phyloP scores from a whole-genome alignment of 495 filamentous ascomycete genomes.

The Penicillium flavigenum region DNA sequence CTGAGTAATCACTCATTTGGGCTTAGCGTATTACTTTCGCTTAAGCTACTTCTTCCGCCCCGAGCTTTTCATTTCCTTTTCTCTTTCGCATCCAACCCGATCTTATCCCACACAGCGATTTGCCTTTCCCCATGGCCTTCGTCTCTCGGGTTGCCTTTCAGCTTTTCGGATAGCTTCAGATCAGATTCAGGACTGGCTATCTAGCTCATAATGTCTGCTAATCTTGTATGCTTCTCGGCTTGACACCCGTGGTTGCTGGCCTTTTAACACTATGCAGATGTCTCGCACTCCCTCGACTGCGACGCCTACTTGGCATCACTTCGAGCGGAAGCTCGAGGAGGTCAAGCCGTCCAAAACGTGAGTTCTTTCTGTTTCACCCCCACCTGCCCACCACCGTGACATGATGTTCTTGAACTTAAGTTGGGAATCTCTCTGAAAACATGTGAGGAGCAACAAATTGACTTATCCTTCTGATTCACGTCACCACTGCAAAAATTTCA shows the following conservation, averaged over 20 bases:
- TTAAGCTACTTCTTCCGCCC: constrained; percentile 22
- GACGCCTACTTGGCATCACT: constrained; percentile 65
- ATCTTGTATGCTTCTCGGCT: constrained; percentile 46
- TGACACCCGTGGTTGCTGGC: constrained; percentile 34
- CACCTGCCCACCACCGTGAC: constrained; percentile 21
- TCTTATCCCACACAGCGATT: constrained; percentile 25
- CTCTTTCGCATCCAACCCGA: constrained; percentile 15
- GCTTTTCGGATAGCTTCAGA: constrained; percentile 25
- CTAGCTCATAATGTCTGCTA: constrained; percentile 36
- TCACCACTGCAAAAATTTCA: constrained; percentile 13
- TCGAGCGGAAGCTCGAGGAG: constrained; percentile 80
- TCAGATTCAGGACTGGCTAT: constrained; percentile 13
- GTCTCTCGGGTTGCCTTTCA: constrained; percentile 28
- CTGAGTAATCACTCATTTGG: constrained; percentile 4
- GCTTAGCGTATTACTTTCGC: constrained; percentile 25
- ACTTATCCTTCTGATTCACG: constrained; percentile 66
- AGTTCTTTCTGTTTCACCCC: constrained; percentile 34
- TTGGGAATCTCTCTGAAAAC: constrained; percentile 99
- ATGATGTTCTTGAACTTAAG: constrained; percentile 89
- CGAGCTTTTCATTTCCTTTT: constrained; percentile 13
- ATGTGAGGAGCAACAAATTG: constrained; percentile 82
- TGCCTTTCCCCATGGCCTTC: constrained; percentile 33
- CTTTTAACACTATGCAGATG: constrained; percentile 55
- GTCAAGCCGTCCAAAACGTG: constrained; percentile 89
- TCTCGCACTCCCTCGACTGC: constrained; percentile 64